Conservation (phyloP, 805 yeast species). For the Millerozyma miso region DNA sequence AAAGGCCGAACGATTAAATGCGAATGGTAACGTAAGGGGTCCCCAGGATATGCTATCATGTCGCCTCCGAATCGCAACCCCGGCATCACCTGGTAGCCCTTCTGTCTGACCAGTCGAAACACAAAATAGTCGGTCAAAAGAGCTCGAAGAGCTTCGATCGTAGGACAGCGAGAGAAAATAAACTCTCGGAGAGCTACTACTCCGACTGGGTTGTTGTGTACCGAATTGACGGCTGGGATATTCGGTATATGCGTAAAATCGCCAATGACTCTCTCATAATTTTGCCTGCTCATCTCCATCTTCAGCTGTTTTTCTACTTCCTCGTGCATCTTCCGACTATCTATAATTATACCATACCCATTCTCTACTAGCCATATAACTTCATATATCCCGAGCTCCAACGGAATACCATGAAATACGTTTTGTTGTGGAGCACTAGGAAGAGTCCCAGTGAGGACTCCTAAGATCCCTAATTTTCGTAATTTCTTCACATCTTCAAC, state of each 20-base stretch:
- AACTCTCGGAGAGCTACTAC: background rate
- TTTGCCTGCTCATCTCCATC: background rate
- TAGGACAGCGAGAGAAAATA: background rate
- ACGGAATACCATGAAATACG: slow-evolving; percentile 78
- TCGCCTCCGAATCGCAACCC: slow-evolving; percentile 91
- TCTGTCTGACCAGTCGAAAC: slow-evolving; percentile 38
- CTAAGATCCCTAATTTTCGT: slow-evolving; percentile 64
- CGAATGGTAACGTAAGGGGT: slow-evolving; percentile 85
- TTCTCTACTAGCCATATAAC: slow-evolving; percentile 55
- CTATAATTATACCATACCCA: slow-evolving; percentile 41
- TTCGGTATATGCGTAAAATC: background rate
- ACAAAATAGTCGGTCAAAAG: slow-evolving; percentile 9
- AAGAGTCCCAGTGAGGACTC: slow-evolving; percentile 77
- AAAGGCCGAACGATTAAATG: slow-evolving; percentile 64
- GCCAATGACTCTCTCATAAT: background rate
- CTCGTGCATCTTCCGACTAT: slow-evolving; percentile 24
- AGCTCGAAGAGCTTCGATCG: slow-evolving; percentile 1
- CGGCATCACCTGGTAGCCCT: slow-evolving; percentile 62
- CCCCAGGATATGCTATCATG: slow-evolving; percentile 91
- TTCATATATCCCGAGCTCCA: slow-evolving; percentile 71
- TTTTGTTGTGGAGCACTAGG: slow-evolving; percentile 94
- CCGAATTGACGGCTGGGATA: background rate
- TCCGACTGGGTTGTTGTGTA: background rate
- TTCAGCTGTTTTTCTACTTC: background rate
- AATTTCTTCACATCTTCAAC: slow-evolving; percentile 49